Percentiles rank a stretch among this genome's conserved stretches.
phyloP scores from a whole-genome alignment of 306 rosid genomes.

The Castanea crenata region DNA sequence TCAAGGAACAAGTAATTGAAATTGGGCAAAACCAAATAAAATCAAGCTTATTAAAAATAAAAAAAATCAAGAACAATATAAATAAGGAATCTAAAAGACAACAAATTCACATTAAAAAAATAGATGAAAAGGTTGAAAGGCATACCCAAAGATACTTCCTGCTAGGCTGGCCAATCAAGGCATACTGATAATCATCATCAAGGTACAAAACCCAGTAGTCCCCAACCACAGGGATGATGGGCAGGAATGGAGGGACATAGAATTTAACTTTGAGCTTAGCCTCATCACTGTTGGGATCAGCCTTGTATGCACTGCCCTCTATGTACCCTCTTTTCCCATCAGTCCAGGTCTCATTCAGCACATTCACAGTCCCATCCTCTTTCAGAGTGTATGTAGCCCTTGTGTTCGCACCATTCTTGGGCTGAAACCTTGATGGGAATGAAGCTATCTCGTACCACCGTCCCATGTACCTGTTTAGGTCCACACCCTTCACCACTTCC shows the following conservation, averaged over 20 bases:
- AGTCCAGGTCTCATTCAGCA: conserved; percentile 85
- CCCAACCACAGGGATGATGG: conserved; percentile 71
- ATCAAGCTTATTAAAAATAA: rapidly evolving
- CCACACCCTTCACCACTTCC: conserved; percentile 61
- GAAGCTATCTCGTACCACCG: conserved; percentile 96
- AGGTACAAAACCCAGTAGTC: conserved; percentile 85
- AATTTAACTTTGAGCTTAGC: conserved; percentile 91
- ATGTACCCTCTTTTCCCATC: conserved; percentile 54
- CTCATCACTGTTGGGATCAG: conserved; percentile 68
- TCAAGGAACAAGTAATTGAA: background rate
- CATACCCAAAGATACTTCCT: conserved; percentile 84
- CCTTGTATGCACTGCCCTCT: conserved; percentile 74
- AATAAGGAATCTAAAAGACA: background rate
- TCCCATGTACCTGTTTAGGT: conserved; percentile 75
- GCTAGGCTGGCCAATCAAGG: conserved; percentile 74
- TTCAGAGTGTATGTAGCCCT: conserved; percentile 81
- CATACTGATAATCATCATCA: conserved; percentile 68
- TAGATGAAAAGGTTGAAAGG: background rate
- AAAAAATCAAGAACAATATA: background rate
- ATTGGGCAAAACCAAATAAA: background rate
- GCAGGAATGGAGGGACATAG: conserved; percentile 78
- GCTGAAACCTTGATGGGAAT: conserved; percentile 72
- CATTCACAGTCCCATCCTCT: conserved; percentile 60
- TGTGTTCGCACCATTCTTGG: conserved; percentile 62
- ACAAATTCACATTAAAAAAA: background rate